phyloP scores from a whole-genome alignment of 2,329 filamentous ascomycete species.

The Ophiosphaerella herpotricha region DNA sequence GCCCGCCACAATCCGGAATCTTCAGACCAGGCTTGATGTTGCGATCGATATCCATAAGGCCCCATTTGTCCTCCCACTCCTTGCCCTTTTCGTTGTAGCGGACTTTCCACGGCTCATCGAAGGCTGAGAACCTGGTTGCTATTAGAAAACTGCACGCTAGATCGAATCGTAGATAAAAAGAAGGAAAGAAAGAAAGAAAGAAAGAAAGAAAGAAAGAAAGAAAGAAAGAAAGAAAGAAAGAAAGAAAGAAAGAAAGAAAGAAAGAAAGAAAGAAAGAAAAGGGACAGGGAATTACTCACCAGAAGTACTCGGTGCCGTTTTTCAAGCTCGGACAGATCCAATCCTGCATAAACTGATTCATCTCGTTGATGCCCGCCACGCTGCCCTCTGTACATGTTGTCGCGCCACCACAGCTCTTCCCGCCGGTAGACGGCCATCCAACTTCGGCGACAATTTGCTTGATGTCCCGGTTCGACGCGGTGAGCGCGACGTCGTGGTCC shows the following conservation, averaged over 20 bases:
- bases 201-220: not conserved
- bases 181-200: not conserved
- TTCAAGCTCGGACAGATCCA: slow-evolving; percentile 81
- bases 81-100: slow-evolving; percentile 67
- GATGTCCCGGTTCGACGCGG: slow-evolving; percentile 50
- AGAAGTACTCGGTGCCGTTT: slow-evolving; percentile 92
- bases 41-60: slow-evolving; percentile 81
- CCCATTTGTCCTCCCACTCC: slow-evolving; percentile 96
- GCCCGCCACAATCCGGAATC: slow-evolving; percentile 85
- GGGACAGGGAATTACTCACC: slow-evolving; percentile 57
- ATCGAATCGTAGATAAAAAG: no score
- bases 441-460: slow-evolving; percentile 88
- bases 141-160: slow-evolving; percentile 5
- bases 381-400: slow-evolving; percentile 66
- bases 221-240: not conserved
- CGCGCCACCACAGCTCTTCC: slow-evolving; percentile 71
- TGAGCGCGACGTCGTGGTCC: slow-evolving; percentile 67
- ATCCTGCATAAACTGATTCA: slow-evolving; percentile 84
- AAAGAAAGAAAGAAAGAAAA: not conserved
- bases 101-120: slow-evolving; percentile 95
- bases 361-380: slow-evolving; percentile 76
- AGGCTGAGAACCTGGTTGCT: slow-evolving; percentile 75
- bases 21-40: slow-evolving; percentile 81
- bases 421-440: slow-evolving; percentile 85
- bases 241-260: not conserved